Evolutionary conservation across 2,329 filamentous ascomycete species (phyloP), one percentile per base, ranked within the genome.

Genomic region (Fusarium multiceps): DNA sequence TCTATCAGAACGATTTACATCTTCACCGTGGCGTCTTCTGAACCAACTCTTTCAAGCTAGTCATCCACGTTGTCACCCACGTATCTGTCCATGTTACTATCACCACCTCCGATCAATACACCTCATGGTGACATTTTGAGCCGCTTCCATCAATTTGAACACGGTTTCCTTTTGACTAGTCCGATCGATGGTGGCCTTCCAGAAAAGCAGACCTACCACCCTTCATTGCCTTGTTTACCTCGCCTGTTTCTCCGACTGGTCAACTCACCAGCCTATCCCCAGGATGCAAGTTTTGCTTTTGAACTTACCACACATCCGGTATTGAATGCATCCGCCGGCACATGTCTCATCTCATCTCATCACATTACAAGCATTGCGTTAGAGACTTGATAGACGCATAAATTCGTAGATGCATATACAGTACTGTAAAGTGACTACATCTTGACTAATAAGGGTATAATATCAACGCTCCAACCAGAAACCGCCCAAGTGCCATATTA

Each of bases 391-490:
- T 66, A 63, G 30, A 72, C 66, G 72, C 73, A 68, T 75, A 66
- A 49, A 74, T 74, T 75, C 65, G 47, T 75, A 63, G 54, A 72
- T 71, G 71, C 71, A 69, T 59, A 69, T 59, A 68, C 23, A 59
- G 61, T 68, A 68, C 23, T 57, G 61, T 68, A 59, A 73, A 73
- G 64, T 62, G 41, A 61, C 58, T 63, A 53, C 46, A 60, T 58
- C 71, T 72, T 72, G 57, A 63, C 64, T 59, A 69, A 71, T 55
- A 74, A 74, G 74, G 74, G 74, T 75, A 75, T 75, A 75, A 75
- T 74, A 74, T 73, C 74, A 72, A 66, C 74, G 73, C 72, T 74
- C 72, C 68, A 59, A 66, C 72, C 72, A 60, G 34, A 70, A 62
- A 72, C 70, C 54, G 53, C 47, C 65, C 70, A 63, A 55, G 61